Evolutionary conservation across 2,329 filamentous ascomycete species (phyloP).

Genomic region (Trichoderma brevicompactum): DNA sequence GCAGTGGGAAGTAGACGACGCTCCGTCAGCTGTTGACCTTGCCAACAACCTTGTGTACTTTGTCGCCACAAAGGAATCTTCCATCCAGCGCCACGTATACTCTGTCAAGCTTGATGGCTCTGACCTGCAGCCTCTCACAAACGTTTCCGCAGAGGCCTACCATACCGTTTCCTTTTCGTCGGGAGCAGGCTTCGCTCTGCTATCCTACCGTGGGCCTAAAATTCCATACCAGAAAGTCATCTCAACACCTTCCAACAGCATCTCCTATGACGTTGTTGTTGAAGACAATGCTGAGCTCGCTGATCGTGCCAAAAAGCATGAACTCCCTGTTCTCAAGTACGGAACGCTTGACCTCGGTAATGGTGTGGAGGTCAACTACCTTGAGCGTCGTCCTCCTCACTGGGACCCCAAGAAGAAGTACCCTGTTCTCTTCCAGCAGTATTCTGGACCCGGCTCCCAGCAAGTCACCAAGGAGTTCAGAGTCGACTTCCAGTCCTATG

Average conservation of each 20-base stretch:
- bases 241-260: constrained; percentile 72
- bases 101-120: constrained; percentile 83
- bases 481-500: constrained; percentile 88
- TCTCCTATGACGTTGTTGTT: constrained; percentile 69
- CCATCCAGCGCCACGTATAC: constrained; percentile 90
- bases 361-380: constrained; percentile 69
- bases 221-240: constrained; percentile 92
- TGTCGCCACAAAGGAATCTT: constrained; percentile 80
- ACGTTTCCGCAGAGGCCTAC: constrained; percentile 74
- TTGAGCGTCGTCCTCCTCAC: constrained; percentile 88
- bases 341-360: constrained; percentile 81
- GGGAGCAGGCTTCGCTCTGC: constrained; percentile 78
- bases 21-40: constrained; percentile 82
- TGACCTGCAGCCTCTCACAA: constrained; percentile 72
- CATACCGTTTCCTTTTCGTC: constrained; percentile 84
- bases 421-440: constrained; percentile 92
- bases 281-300: constrained; percentile 78
- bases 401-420: constrained; percentile 85
- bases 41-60: constrained; percentile 90
- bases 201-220: constrained; percentile 80
- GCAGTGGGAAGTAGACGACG: constrained; percentile 87
- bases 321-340: constrained; percentile 82
- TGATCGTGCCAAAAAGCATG: constrained; percentile 71
- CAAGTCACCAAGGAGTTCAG: constrained; percentile 77
- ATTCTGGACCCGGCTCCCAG: constrained; percentile 94